Evolutionary conservation across 2,329 filamentous ascomycete genomes (phyloP).

Genomic region (Pseudopyrenochaeta lycopersici): DNA sequence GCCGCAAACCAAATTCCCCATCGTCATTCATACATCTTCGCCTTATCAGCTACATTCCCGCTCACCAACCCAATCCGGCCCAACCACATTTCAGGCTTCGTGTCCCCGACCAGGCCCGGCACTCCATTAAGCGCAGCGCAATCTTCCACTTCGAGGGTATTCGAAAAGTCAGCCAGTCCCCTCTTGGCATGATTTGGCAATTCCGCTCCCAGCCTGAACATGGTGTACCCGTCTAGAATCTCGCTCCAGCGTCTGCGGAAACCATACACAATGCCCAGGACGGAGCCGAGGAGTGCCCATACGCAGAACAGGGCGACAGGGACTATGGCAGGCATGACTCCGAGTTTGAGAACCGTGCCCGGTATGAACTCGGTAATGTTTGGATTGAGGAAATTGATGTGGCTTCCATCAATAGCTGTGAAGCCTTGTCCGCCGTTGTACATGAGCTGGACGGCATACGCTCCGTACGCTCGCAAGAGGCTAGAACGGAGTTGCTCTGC

Average conservation of each 20-base stretch:
- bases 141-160: not conserved
- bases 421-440: conserved; percentile 14
- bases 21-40: too few relatives aligned
- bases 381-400: not conserved
- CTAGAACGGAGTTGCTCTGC: conserved; percentile 3
- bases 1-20: too few relatives aligned
- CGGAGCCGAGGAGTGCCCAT: conserved; percentile 5
- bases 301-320: conserved; percentile 4
- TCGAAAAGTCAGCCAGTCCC: not conserved
- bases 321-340: conserved; percentile 2
- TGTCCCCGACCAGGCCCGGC: conserved; percentile 8
- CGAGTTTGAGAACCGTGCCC: conserved; percentile 4
- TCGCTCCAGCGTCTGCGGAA: conserved; percentile 13
- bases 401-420: not conserved
- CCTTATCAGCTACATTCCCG: not conserved
- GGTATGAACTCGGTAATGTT: conserved; percentile 6
- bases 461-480: conserved; percentile 3
- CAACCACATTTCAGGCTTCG: not conserved
- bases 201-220: conserved; percentile 8
- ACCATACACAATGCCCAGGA: conserved; percentile 6
- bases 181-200: not conserved
- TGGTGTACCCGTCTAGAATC: conserved; percentile 13
- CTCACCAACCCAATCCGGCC: conserved; percentile 9
- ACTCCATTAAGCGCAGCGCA: not conserved
- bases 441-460: conserved; percentile 11